Percentiles rank a stretch among this genome's conserved stretches.
Evolutionary conservation across 345 rosid species (phyloP).

Genomic region (Pistacia vera): DNA sequence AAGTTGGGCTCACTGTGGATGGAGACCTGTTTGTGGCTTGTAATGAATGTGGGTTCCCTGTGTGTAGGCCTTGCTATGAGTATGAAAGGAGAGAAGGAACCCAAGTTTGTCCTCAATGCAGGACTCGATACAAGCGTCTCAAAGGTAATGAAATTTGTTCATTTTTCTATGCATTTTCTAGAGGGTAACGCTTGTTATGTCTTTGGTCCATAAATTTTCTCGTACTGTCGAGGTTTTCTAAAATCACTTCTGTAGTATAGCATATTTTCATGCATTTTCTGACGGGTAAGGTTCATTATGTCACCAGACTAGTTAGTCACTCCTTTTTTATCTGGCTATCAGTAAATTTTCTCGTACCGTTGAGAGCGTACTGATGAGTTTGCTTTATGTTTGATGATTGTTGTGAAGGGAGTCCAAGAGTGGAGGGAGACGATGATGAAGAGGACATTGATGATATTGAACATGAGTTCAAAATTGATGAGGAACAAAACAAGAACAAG

Average conservation of each 20-base stretch:
- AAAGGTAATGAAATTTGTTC: slow-evolving; percentile 45
- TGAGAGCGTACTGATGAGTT: neutral
- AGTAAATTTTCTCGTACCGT: neutral
- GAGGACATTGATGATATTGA: slow-evolving; percentile 94
- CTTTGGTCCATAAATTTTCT: too few species aligned
- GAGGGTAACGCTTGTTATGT: too few species aligned
- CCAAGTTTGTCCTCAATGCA: slow-evolving; percentile 92
- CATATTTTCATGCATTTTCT: too few species aligned
- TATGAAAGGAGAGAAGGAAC: slow-evolving; percentile 96
- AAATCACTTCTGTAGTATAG: too few species aligned
- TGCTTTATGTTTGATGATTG: slow-evolving; percentile 6
- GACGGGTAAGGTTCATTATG: too few species aligned
- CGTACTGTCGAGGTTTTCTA: too few species aligned
- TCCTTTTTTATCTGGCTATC: too few species aligned
- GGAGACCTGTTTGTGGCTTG: slow-evolving; percentile 97
- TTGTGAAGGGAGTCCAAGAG: slow-evolving; percentile 78
- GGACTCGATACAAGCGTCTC: slow-evolving; percentile 95
- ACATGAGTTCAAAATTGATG: slow-evolving; percentile 88
- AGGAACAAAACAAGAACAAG: slow-evolving; percentile 68
- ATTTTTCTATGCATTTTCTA: too few species aligned
- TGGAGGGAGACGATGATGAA: slow-evolving; percentile 96
- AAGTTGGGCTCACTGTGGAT: slow-evolving; percentile 80
- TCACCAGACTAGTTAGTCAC: too few species aligned
- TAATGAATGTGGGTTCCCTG: slow-evolving; percentile 97
- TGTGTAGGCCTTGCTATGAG: slow-evolving; percentile 94